These are phyloP conservation scores for Stenogyne calaminthoides DNA, from an alignment of 305 asterid genomes.

Conservation along the genomic window DNA sequence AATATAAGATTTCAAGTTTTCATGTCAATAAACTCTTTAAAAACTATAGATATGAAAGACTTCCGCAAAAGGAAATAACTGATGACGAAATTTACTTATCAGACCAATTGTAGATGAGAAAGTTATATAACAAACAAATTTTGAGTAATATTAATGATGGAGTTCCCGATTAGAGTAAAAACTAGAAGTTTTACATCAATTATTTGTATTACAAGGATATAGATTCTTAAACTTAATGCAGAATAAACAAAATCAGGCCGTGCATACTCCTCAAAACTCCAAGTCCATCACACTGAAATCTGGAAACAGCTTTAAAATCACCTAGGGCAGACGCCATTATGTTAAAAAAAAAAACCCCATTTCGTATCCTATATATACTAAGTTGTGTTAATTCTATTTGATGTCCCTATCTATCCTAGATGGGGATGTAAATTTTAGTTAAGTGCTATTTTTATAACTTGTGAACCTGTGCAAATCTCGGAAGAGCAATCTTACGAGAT, in stretches of 20 bases:
- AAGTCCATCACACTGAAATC: neutral
- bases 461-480: neutral
- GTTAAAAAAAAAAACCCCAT: neutral
- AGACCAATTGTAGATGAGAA: conserved; percentile 1
- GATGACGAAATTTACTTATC: conserved; percentile 3
- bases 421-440: conserved; percentile 10
- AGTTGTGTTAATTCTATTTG: neutral
- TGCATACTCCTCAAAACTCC: conserved; percentile 1
- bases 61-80: neutral
- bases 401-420: conserved; percentile 9
- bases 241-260: neutral
- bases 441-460: conserved; percentile 4
- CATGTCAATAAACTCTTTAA: neutral
- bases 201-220: conserved; percentile 1
- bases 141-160: neutral
- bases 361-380: neutral
- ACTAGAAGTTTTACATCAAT: conserved; percentile 1
- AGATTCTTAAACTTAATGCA: conserved; percentile 1
- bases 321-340: neutral
- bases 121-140: neutral
- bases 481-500: neutral
- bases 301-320: neutral
- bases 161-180: neutral
- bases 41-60: conserved; percentile 17
- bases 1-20: neutral